Conservation (phyloP, 768 basidiomycete genomes). For the Mycena indigotica region DNA sequence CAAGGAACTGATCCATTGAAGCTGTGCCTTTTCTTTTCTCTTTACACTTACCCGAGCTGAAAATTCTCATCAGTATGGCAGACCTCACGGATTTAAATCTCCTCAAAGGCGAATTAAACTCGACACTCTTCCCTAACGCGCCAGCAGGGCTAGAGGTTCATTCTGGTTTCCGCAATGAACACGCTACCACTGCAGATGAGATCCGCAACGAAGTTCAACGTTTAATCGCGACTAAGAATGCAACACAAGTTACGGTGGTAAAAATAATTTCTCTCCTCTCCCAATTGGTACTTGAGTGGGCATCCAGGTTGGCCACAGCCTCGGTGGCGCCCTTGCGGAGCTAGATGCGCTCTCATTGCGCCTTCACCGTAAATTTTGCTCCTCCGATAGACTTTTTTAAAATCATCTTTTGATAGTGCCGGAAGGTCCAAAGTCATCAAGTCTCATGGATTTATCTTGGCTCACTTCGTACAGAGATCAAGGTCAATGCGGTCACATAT, state of each 20-base stretch:
- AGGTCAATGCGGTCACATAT: constrained; percentile 47
- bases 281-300: too few relatives aligned
- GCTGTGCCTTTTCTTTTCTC: constrained; percentile 34
- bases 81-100: constrained; percentile 51
- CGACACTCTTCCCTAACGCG: constrained; percentile 53
- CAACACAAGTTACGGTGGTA: constrained; percentile 42
- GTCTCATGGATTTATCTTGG: too few relatives aligned
- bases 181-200: constrained; percentile 35
- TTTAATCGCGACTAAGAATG: constrained; percentile 39
- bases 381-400: background rate
- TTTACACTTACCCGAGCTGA: background rate
- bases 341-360: constrained; percentile 52
- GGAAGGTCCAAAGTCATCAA: too few relatives aligned
- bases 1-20: constrained; percentile 53
- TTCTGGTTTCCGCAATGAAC: constrained; percentile 51
- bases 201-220: constrained; percentile 46
- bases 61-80: constrained; percentile 41
- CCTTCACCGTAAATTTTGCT: constrained; percentile 33
- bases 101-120: constrained; percentile 38
- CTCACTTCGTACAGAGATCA: too few relatives aligned
- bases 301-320: constrained; percentile 48
- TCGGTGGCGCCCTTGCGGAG: constrained; percentile 55
- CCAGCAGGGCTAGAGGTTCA: constrained; percentile 45
- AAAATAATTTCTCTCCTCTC: constrained; percentile 19
- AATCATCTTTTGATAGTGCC: constrained; percentile 32